phyloP scores from a whole-genome alignment of 169 alveolate genomes.

The Hammondia hammondi region DNA sequence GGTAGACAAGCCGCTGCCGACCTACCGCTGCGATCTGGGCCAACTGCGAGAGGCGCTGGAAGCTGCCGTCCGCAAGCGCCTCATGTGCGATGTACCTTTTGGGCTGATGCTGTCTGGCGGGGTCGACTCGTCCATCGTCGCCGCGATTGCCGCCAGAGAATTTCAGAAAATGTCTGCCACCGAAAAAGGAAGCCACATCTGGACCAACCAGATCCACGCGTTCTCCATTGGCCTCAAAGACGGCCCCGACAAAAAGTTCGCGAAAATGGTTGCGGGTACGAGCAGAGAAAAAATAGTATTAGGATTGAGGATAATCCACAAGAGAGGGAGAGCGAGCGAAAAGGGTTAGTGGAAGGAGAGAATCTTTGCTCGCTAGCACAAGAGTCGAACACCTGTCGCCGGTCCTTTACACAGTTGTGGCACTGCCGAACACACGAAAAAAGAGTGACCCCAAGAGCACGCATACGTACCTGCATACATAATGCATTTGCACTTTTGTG shows the following conservation, averaged over 20 bases:
- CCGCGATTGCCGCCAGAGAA: constrained; percentile 79
- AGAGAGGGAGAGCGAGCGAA: neutral
- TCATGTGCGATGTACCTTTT: constrained; percentile 88
- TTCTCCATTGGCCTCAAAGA: constrained; percentile 85
- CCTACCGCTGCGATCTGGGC: constrained; percentile 1
- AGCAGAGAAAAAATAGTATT: no score
- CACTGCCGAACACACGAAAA: neutral
- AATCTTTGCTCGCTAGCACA: neutral
- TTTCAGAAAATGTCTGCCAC: constrained; percentile 45
- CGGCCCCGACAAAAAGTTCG: constrained; percentile 74
- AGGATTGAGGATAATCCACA: neutral
- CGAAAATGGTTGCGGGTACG: constrained; percentile 76
- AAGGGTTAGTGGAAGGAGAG: neutral
- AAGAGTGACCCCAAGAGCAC: neutral
- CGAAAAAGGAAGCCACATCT: neutral
- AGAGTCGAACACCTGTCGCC: neutral
- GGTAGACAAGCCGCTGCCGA: constrained; percentile 32
- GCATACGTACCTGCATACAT: no score
- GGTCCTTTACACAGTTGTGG: neutral
- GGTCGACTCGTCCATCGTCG: constrained; percentile 86
- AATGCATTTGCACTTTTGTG: neutral
- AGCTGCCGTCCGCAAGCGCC: constrained; percentile 48
- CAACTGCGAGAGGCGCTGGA: constrained; percentile 46
- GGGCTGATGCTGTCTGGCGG: constrained; percentile 91
- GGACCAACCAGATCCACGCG: constrained; percentile 74